These are phyloP conservation scores for Thuidium tamariscinum DNA, from an alignment of 225 moss, liverwort and hornwort species.

Conservation along the genomic window DNA sequence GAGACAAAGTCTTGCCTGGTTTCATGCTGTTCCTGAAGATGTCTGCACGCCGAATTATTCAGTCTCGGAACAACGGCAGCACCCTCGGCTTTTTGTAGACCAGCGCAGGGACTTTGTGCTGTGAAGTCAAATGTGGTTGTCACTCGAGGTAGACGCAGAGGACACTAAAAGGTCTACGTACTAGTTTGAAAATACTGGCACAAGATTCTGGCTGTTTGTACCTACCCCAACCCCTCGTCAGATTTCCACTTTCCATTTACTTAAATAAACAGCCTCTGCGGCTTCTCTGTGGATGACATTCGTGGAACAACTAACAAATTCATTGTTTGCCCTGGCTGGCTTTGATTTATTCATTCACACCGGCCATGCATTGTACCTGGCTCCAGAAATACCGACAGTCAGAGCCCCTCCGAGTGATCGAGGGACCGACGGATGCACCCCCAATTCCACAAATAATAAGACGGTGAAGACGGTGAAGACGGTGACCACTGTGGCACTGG, in stretches of 20 bases:
- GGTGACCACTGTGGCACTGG: background rate
- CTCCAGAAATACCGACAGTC: background rate
- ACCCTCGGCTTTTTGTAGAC: background rate
- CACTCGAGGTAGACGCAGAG: background rate
- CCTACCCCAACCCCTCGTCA: fast-evolving
- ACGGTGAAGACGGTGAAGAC: background rate
- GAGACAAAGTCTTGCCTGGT: background rate
- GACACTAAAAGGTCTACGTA: too few relatives aligned
- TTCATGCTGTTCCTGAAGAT: background rate
- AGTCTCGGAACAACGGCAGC: background rate
- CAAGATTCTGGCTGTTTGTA: background rate
- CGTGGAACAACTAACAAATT: background rate
- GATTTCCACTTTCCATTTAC: background rate
- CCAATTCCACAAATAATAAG: background rate
- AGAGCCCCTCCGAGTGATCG: background rate
- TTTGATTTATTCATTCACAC: background rate
- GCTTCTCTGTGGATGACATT: background rate
- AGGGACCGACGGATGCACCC: background rate
- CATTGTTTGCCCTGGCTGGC: background rate
- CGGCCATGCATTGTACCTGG: too few relatives aligned
- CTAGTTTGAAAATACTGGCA: background rate
- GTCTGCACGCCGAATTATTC: background rate
- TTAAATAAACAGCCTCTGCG: background rate
- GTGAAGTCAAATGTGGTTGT: background rate
- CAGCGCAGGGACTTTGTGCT: background rate